Percentiles rank a stretch among this genome's conserved stretches.
These are phyloP conservation scores for Amphirosellinia nigrospora DNA, from an alignment of 495 filamentous ascomycete genomes.

Conservation along the genomic window DNA sequence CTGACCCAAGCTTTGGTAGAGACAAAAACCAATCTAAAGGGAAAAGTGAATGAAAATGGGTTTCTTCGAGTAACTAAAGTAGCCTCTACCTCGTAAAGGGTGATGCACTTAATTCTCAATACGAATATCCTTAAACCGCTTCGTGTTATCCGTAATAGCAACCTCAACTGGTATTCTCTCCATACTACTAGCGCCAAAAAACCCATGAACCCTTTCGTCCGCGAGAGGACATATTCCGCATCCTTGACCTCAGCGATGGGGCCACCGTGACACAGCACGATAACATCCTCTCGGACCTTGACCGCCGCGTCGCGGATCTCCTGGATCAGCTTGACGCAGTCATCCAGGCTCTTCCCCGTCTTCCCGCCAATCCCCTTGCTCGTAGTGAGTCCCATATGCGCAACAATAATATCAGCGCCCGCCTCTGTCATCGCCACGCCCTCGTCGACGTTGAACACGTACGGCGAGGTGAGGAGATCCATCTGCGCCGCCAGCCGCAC, in stretches of 20 bases:
- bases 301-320: conserved; percentile 66
- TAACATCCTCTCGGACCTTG: conserved; percentile 59
- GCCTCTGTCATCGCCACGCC: conserved; percentile 64
- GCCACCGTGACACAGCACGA: conserved; percentile 74
- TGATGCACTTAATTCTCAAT: conserved; percentile 13
- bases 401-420: conserved; percentile 71
- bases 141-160: conserved; percentile 67
- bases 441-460: conserved; percentile 68
- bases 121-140: conserved; percentile 60
- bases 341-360: conserved; percentile 65
- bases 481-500: conserved; percentile 59
- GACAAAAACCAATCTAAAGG: neutral
- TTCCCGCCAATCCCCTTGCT: conserved; percentile 67
- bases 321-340: conserved; percentile 64
- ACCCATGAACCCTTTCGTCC: conserved; percentile 68
- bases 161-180: conserved; percentile 72
- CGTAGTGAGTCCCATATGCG: conserved; percentile 73
- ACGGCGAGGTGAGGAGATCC: conserved; percentile 70
- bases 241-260: conserved; percentile 68
- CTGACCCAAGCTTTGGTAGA: neutral
- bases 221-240: conserved; percentile 64
- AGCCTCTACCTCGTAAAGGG: neutral
- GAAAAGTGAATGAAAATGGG: neutral
- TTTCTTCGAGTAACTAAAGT: neutral
- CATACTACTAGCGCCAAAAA: conserved; percentile 75